phyloP scores from a whole-genome alignment of 306 rosid genomes.

The Ormosia semicastrata region DNA sequence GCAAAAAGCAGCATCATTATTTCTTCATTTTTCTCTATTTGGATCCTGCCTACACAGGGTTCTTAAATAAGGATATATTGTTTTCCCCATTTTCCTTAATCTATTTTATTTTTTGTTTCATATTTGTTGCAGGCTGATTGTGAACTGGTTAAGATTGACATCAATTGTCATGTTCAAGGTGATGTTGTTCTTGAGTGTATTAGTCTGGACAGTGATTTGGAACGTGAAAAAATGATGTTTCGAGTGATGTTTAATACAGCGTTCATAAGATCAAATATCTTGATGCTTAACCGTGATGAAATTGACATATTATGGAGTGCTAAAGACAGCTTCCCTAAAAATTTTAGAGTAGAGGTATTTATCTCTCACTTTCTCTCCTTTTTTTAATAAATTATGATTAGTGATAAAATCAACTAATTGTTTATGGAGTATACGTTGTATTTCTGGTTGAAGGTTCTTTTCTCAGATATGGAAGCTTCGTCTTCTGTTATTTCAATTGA shows the following conservation, averaged over 20 bases:
- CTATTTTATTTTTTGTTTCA: background rate
- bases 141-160: conserved; percentile 89
- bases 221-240: conserved; percentile 89
- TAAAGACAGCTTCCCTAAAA: conserved; percentile 78
- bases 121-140: conserved; percentile 70
- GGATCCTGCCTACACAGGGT: conserved; percentile 15
- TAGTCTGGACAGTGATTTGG: conserved; percentile 75
- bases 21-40: conserved; percentile 20
- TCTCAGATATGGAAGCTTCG: conserved; percentile 88
- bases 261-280: conserved; percentile 93
- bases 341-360: conserved; percentile 93
- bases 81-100: background rate
- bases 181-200: conserved; percentile 97
- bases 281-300: conserved; percentile 94
- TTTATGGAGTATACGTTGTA: conserved; percentile 25
- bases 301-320: conserved; percentile 79
- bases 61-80: conserved; percentile 16
- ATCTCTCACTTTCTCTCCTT: conserved; percentile 21
- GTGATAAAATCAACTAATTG: conserved; percentile 16
- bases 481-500: conserved; percentile 66
- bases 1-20: background rate
- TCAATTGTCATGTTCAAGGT: conserved; percentile 92
- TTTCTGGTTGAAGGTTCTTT: conserved; percentile 75
- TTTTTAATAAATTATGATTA: conserved; percentile 5
- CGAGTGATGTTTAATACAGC: conserved; percentile 97